Evolutionary conservation across 495 filamentous ascomycete species (phyloP), one percentile per base, ranked within the genome.

Genomic region (Penicillium canescens): DNA sequence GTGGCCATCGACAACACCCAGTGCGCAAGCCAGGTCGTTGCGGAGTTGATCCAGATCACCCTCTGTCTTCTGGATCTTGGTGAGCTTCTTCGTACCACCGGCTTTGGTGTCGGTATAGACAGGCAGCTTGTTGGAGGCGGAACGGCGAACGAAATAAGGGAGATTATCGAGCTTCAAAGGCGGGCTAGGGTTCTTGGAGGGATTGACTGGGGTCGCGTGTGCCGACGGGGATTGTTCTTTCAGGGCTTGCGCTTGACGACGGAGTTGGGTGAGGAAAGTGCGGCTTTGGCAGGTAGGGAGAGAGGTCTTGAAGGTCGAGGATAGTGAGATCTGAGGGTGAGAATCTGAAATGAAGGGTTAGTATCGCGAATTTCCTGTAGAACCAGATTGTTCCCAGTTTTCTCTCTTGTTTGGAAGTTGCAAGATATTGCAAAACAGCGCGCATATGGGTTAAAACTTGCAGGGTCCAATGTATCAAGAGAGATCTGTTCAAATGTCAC

Each of bases 71-170:
- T 89, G 85, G 46, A 98, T 75, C 57, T 79, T 68, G 4, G 94
- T 96, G 59, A 87, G 68, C 62, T 86, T 82, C 57, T 85, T 74
- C 51, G 89, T 95, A 2, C 92, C 91, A 21, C 90, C 91, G 16
- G 83, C 78, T 71, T 92, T 93, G 49, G 70, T 69, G 46, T 83
- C 71, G 4, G 85, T 73, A 69, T 98, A 98, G n/a, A 98, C 82
- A 11, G 91, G 85, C 2, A 91, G 71, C 57, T 92, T 82, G 47
- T 87, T 83, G 18, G 83, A 85, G 9, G 73, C 65, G 6, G 90
- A 93, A 42, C 89, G 88, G 46, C 75, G 73, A 48, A 98, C 78
- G 55, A 84, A 83, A 80, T 92, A 98, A 18, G 85, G 81, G 37
- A 80, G 77, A 37, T 71, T 74, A 51, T 67, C 65, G 55, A 72